Percentiles rank a stretch among this genome's conserved stretches.
Evolutionary conservation across 805 yeast species (phyloP).

Genomic region (Ogataea salicorniae): DNA sequence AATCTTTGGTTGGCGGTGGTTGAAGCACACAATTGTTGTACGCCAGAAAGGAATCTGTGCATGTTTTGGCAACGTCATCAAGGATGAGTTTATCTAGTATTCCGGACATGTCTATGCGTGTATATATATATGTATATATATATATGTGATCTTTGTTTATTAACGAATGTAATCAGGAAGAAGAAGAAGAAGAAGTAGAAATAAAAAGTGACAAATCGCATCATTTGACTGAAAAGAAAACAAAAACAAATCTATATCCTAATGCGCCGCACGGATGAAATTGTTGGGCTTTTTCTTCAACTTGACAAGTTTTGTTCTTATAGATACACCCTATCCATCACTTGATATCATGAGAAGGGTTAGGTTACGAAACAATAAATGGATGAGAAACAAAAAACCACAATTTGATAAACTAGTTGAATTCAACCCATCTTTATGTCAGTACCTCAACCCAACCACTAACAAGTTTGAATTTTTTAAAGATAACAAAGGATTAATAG

Average conservation of each 20-base stretch:
- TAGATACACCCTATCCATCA: neutral
- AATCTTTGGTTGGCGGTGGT: conserved; percentile 38
- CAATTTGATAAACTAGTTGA: conserved; percentile 12
- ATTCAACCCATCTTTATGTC: conserved; percentile 13
- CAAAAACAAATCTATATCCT: too few species aligned
- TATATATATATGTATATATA: neutral
- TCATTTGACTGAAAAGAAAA: too few species aligned
- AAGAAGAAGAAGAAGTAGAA: neutral
- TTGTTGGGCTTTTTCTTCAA: too few species aligned
- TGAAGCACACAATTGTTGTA: conserved; percentile 64
- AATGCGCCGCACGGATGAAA: too few species aligned
- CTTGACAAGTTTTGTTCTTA: too few species aligned
- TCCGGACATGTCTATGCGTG: conserved; percentile 33
- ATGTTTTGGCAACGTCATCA: conserved; percentile 71
- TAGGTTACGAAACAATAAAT: neutral
- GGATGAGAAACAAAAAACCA: conserved; percentile 1
- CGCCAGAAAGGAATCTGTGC: conserved; percentile 67
- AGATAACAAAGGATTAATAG: conserved; percentile 18
- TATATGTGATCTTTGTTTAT: neutral
- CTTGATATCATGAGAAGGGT: neutral
- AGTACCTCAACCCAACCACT: conserved; percentile 7
- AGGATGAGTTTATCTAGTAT: conserved; percentile 66
- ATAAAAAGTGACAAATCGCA: too few species aligned
- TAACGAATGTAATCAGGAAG: neutral
- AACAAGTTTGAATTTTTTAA: conserved; percentile 17